Evolutionary conservation across 305 asterid genomes (phyloP).

Genomic region (Plantago coronopus): DNA sequence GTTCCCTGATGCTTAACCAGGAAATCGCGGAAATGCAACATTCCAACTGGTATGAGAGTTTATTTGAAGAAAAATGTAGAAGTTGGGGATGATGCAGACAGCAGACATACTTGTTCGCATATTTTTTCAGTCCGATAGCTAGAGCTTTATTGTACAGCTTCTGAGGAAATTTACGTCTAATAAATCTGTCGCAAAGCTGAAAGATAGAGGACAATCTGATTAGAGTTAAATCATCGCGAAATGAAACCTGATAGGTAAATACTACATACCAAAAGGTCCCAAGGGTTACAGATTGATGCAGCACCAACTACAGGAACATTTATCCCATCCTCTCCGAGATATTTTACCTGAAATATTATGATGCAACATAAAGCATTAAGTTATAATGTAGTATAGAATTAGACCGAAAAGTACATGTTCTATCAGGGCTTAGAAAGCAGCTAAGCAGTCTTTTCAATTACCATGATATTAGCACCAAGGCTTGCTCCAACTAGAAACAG

Average conservation of each 20-base stretch:
- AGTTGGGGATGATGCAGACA: constrained; percentile 14
- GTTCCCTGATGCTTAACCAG: too few species aligned
- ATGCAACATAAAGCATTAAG: not conserved
- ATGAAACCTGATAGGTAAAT: not conserved
- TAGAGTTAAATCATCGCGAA: too few species aligned
- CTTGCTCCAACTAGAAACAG: constrained; percentile 56
- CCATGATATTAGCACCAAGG: constrained; percentile 70
- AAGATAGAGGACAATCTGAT: constrained; percentile 11
- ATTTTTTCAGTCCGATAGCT: constrained; percentile 52
- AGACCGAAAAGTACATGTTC: not conserved
- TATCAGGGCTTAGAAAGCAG: not conserved
- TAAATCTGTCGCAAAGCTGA: constrained; percentile 65
- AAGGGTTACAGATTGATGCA: constrained; percentile 64
- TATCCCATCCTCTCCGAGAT: constrained; percentile 64
- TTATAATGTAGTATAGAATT: not conserved
- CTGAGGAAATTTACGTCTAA: constrained; percentile 54
- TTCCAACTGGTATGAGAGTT: not conserved
- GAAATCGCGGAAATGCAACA: constrained; percentile 15
- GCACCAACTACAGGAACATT: constrained; percentile 48
- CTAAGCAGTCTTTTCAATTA: constrained; percentile 9
- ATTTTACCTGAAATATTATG: constrained; percentile 44
- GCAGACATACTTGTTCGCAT: constrained; percentile 52
- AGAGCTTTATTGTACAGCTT: constrained; percentile 47
- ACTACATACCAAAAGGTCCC: constrained; percentile 63
- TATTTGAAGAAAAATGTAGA: not conserved